phyloP scores from a whole-genome alignment of 176 grass and related monocot species.

The Aegilops tauschii region DNA sequence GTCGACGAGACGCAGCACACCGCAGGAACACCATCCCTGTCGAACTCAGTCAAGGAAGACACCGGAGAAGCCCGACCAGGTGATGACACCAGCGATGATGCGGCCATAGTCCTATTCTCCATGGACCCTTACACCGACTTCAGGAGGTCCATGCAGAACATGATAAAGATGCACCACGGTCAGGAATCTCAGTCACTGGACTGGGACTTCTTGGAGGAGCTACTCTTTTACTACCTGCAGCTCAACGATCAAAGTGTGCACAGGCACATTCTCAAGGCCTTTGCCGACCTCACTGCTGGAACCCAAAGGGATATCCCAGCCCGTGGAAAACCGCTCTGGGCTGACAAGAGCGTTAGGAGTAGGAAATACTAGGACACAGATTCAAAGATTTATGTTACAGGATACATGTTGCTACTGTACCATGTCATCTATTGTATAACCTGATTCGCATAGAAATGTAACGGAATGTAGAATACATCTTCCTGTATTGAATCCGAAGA shows the following conservation, averaged over 20 bases:
- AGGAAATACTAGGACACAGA: not conserved
- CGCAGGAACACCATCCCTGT: not conserved
- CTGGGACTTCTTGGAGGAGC: slow-evolving; percentile 88
- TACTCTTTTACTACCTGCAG: slow-evolving; percentile 73
- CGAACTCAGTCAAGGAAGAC: not conserved
- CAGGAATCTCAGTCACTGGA: slow-evolving; percentile 40
- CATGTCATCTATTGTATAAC: not conserved
- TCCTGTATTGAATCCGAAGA: not conserved
- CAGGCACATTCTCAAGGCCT: slow-evolving; percentile 70
- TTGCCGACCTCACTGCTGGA: slow-evolving; percentile 54
- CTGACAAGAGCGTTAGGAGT: slow-evolving; percentile 26
- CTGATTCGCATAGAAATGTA: not conserved
- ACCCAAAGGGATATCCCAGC: not conserved
- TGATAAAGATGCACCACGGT: slow-evolving; percentile 51
- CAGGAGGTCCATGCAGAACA: slow-evolving; percentile 57
- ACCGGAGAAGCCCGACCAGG: not conserved
- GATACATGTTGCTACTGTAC: not conserved
- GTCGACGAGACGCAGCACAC: not conserved
- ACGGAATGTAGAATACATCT: not conserved
- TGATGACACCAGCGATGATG: not conserved
- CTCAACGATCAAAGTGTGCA: slow-evolving; percentile 75
- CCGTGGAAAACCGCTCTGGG: not conserved
- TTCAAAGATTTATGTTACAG: not conserved
- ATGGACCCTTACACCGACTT: slow-evolving; percentile 71
- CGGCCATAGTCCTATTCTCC: slow-evolving; percentile 56